Percentiles rank a stretch among this genome's conserved stretches.
Conservation (phyloP, 1,139 yeast species). For the Insectozyma bohioensis region DNA sequence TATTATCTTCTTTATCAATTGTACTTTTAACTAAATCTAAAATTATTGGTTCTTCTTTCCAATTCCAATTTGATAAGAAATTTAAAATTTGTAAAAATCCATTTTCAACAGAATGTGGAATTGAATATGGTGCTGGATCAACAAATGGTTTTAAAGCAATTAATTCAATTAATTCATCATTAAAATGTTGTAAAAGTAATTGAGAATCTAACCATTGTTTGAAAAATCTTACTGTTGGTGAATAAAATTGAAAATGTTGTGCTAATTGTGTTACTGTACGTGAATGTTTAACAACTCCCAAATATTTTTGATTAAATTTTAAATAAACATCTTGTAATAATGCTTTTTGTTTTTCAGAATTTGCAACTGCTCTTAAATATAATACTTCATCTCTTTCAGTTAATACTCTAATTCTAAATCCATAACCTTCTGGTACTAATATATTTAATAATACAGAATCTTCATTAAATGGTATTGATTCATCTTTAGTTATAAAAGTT, state of each 20-base stretch:
- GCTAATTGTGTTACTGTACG: constrained; percentile 71
- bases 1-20: constrained; percentile 23
- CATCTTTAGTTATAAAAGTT: constrained; percentile 62
- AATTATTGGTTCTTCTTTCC: constrained; percentile 85
- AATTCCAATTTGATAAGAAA: constrained; percentile 83
- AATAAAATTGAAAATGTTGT: constrained; percentile 70
- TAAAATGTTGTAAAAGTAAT: constrained; percentile 62
- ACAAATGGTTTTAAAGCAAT: constrained; percentile 82
- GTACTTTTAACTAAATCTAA: constrained; percentile 66
- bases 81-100: constrained; percentile 78
- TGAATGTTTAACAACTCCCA: constrained; percentile 77
- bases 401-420: constrained; percentile 69
- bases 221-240: constrained; percentile 80
- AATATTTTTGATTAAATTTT: constrained; percentile 64
- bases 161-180: constrained; percentile 79
- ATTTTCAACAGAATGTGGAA: constrained; percentile 74
- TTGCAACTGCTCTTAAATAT: constrained; percentile 66
- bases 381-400: constrained; percentile 81
- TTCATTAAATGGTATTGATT: constrained; percentile 63
- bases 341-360: constrained; percentile 59
- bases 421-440: constrained; percentile 84
- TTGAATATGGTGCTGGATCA: constrained; percentile 78
- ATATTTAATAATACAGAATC: constrained; percentile 60
- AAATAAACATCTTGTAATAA: constrained; percentile 62
- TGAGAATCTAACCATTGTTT: constrained; percentile 85